Conservation (phyloP, 1,284 basidiomycete genomes). For the Albatrellus sp. region DNA sequence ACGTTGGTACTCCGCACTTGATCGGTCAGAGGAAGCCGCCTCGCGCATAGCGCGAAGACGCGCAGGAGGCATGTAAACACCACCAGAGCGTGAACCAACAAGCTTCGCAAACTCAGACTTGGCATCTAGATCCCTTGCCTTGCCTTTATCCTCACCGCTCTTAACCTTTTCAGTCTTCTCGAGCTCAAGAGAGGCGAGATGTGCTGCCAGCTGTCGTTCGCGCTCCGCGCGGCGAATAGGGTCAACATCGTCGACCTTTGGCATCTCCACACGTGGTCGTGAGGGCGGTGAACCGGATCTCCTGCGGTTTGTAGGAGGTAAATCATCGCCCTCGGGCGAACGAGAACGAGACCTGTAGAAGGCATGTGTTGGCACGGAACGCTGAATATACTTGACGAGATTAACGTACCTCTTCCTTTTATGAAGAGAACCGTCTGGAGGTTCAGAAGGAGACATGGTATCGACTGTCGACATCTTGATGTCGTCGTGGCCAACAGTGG, state of each 20-base stretch:
- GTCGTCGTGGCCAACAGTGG: conserved; percentile 1
- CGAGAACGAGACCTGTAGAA: conserved; percentile 41
- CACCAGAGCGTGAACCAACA: conserved; percentile 71
- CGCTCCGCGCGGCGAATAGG: conserved; percentile 65
- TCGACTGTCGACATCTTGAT: conserved; percentile 33
- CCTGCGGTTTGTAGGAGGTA: conserved; percentile 49
- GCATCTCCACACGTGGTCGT: conserved; percentile 25
- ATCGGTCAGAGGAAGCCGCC: conserved; percentile 76
- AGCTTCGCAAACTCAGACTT: conserved; percentile 77
- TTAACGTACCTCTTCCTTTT: conserved; percentile 46
- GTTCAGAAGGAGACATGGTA: conserved; percentile 23
- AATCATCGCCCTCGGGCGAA: conserved; percentile 30
- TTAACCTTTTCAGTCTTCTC: conserved; percentile 40
- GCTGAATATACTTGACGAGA: neutral
- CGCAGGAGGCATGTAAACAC: conserved; percentile 95
- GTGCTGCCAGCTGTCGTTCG: conserved; percentile 65
- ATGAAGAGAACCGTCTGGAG: conserved; percentile 22
- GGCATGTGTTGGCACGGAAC: conserved; percentile 6
- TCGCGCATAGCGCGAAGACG: conserved; percentile 85
- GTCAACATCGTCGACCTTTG: conserved; percentile 64
- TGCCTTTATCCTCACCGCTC: conserved; percentile 21
- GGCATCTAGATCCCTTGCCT: conserved; percentile 44
- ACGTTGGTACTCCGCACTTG: conserved; percentile 87
- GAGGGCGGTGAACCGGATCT: conserved; percentile 46
- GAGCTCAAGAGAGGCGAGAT: conserved; percentile 63